These are phyloP conservation scores for Zea mays DNA, from an alignment of 176 grass and related monocot species.

Conservation along the genomic window DNA sequence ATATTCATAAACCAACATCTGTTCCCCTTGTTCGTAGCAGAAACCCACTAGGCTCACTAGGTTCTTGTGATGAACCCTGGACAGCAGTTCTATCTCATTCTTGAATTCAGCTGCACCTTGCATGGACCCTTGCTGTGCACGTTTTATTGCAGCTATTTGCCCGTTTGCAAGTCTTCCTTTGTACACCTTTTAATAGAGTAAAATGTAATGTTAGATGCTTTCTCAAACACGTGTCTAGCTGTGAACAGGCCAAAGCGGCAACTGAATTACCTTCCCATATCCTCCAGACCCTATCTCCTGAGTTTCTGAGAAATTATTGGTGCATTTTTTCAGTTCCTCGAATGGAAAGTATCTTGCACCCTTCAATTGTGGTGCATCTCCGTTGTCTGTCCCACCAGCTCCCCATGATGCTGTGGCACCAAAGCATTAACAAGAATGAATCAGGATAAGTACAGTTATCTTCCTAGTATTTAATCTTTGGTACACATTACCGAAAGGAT, in stretches of 20 bases:
- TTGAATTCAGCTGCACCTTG: conserved; percentile 78
- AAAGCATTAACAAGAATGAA: conserved; percentile 29
- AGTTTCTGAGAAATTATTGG: conserved; percentile 64
- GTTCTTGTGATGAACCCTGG: conserved; percentile 86
- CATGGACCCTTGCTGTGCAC: conserved; percentile 71
- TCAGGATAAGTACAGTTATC: conserved; percentile 5
- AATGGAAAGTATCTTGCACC: conserved; percentile 63
- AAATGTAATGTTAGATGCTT: conserved; percentile 29
- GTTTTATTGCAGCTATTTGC: conserved; percentile 65
- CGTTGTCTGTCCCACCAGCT: conserved; percentile 43
- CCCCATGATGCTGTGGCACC: conserved; percentile 62
- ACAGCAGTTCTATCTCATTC: conserved; percentile 74
- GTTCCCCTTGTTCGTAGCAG: conserved; percentile 72
- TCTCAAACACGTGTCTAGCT: background rate
- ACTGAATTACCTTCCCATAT: conserved; percentile 66
- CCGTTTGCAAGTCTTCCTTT: conserved; percentile 57
- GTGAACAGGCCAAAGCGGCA: background rate
- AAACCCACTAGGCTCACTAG: conserved; percentile 70
- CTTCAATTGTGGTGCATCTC: conserved; percentile 56
- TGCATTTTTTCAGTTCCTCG: conserved; percentile 65
- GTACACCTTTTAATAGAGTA: conserved; percentile 57
- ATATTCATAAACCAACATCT: conserved; percentile 77
- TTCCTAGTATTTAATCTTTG: conserved; percentile 25
- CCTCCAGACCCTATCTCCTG: conserved; percentile 69
- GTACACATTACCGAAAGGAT: conserved; percentile 49